phyloP scores from a whole-genome alignment of 179 eudicot species.

The Vitellaria paradoxa region DNA sequence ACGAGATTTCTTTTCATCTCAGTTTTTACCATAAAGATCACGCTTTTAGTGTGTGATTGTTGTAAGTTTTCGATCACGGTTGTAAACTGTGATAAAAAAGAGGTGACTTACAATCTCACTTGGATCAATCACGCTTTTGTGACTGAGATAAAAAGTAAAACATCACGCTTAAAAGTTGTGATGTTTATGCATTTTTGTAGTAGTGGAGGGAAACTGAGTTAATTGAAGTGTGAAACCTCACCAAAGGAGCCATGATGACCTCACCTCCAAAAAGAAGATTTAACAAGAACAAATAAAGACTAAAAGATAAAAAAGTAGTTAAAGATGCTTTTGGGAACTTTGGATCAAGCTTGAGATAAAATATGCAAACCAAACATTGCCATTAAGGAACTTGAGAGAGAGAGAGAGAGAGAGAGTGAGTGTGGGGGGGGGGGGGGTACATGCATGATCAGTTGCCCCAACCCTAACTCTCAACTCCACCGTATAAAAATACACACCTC shows the following conservation, averaged over 20 bases:
- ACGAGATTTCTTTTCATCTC: no score
- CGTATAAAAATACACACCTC: no score
- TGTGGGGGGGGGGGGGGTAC: no score
- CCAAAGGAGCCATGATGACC: conserved; percentile 25
- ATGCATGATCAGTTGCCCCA: not conserved
- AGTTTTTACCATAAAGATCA: no score
- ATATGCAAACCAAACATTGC: not conserved
- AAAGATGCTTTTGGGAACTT: conserved; percentile 9
- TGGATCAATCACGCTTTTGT: no score
- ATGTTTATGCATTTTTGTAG: no score
- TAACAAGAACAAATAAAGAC: not conserved
- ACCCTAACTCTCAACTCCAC: not conserved
- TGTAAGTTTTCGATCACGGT: no score
- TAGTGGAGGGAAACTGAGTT: not conserved
- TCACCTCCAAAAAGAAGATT: conserved; percentile 16
- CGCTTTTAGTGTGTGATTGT: no score
- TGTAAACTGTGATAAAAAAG: no score
- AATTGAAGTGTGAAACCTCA: conserved; percentile 24
- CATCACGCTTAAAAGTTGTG: no score
- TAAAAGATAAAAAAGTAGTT: not conserved
- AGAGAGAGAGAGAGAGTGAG: not conserved
- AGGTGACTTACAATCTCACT: no score
- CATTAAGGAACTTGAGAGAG: conserved; percentile 3
- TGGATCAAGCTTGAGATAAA: conserved; percentile 5
- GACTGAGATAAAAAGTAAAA: no score